Evolutionary conservation across 1,284 basidiomycete genomes (phyloP).

Genomic region (Rhodotorula sp.): DNA sequence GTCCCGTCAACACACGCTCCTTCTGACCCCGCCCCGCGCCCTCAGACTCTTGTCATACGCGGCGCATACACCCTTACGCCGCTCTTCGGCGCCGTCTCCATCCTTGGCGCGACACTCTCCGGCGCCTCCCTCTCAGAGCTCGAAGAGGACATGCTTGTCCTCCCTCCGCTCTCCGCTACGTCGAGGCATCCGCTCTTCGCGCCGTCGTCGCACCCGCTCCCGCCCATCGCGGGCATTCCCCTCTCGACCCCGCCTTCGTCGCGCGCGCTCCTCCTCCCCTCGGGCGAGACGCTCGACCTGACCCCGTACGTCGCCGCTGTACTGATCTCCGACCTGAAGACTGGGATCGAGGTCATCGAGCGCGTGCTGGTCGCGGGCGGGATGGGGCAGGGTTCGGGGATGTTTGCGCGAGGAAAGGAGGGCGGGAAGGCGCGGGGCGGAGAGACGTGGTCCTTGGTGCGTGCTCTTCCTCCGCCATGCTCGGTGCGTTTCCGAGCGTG

Average conservation of each 20-base stretch:
- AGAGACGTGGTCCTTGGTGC: conserved; percentile 61
- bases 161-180: not conserved
- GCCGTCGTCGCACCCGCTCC: conserved; percentile 62
- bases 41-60: conserved; percentile 38
- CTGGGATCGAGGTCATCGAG: conserved; percentile 61
- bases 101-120: conserved; percentile 22
- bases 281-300: conserved; percentile 22
- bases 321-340: conserved; percentile 60
- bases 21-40: not conserved
- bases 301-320: conserved; percentile 54
- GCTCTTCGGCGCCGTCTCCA: conserved; percentile 27
- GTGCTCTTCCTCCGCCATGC: conserved; percentile 54
- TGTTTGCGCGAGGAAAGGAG: not conserved
- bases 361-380: conserved; percentile 62
- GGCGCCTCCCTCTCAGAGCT: not conserved
- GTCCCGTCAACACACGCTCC: not conserved
- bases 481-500: conserved; percentile 37
- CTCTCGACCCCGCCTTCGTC: conserved; percentile 28
- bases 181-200: conserved; percentile 21
- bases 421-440: conserved; percentile 53
- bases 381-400: conserved; percentile 41
- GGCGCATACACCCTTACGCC: conserved; percentile 32
- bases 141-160: not conserved
- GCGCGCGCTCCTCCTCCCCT: conserved; percentile 23
- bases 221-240: conserved; percentile 56